These are phyloP conservation scores for Pythium aquatile DNA, from an alignment of 352 stramenopile genomes.

Conservation along the genomic window DNA sequence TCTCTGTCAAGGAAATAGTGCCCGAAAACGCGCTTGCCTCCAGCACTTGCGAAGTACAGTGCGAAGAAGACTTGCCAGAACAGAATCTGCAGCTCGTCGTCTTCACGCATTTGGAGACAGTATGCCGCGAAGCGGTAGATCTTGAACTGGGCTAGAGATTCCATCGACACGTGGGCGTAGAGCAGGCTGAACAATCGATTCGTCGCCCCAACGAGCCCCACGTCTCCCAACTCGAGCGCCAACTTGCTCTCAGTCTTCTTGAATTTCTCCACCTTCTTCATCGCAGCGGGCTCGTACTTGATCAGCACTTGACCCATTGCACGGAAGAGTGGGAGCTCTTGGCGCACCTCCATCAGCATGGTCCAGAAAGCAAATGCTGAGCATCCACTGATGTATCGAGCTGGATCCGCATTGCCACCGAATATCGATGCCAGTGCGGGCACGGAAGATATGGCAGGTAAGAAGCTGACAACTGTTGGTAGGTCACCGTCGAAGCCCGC, in stretches of 20 bases:
- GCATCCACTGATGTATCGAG: constrained; percentile 66
- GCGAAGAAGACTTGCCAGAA: constrained; percentile 47
- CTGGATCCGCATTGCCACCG: constrained; percentile 49
- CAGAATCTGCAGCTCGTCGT: constrained; percentile 33
- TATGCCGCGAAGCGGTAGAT: constrained; percentile 35
- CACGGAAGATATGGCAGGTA: constrained; percentile 44
- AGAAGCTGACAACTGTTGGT: constrained; percentile 60
- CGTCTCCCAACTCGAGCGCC: constrained; percentile 34
- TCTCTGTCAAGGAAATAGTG: constrained; percentile 34
- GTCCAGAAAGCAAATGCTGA: constrained; percentile 65
- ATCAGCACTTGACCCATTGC: constrained; percentile 67
- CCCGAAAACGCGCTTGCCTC: constrained; percentile 32
- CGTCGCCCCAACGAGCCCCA: constrained; percentile 18
- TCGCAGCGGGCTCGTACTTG: constrained; percentile 73
- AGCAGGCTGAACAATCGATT: constrained; percentile 19
- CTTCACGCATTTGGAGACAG: constrained; percentile 27
- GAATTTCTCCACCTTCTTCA: constrained; percentile 81
- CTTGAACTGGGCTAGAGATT: constrained; percentile 30
- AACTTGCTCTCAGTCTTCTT: constrained; percentile 63
- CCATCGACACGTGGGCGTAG: constrained; percentile 22
- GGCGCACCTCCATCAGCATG: constrained; percentile 71
- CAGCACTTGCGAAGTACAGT: constrained; percentile 36
- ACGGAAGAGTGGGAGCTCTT: constrained; percentile 68
- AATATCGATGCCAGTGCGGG: constrained; percentile 66
- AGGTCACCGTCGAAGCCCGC: constrained; percentile 28